Evolutionary conservation across 208 protist genomes (phyloP).

Genomic region (Tritrichomonas musculus): DNA sequence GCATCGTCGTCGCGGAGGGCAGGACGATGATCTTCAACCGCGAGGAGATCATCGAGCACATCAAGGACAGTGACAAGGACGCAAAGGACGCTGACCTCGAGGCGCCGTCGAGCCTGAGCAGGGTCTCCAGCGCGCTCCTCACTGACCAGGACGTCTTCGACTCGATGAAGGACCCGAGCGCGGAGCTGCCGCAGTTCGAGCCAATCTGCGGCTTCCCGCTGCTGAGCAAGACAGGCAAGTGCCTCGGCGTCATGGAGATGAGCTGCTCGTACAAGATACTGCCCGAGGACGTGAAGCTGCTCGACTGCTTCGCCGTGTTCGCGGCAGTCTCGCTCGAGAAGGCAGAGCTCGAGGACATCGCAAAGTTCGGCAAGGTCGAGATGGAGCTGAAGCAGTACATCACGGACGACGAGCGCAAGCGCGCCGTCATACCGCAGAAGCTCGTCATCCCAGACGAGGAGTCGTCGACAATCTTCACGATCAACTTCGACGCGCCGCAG

Average conservation of each 20-base stretch:
- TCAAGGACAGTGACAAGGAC: not conserved
- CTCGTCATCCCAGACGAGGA: not conserved
- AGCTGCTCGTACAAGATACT: not conserved
- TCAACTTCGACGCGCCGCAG: not conserved
- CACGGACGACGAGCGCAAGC: not conserved
- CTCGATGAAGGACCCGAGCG: not conserved
- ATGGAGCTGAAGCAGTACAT: not conserved
- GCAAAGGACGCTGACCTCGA: not conserved
- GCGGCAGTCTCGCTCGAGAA: not conserved
- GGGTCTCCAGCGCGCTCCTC: not conserved
- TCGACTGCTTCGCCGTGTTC: slow-evolving; percentile 13
- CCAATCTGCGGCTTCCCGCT: not conserved
- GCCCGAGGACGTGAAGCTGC: not conserved
- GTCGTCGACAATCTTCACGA: not conserved
- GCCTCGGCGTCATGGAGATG: not conserved
- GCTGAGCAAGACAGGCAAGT: not conserved
- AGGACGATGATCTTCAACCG: not conserved
- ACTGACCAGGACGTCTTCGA: not conserved
- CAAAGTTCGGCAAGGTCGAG: not conserved
- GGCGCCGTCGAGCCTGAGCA: not conserved
- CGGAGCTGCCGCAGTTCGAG: not conserved
- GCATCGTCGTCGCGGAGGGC: not conserved
- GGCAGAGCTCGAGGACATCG: not conserved
- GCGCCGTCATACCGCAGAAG: not conserved
- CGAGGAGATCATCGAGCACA: not conserved